Percentiles rank a stretch among this genome's conserved stretches.
Evolutionary conservation across 352 stramenopile species (phyloP).

Genomic region (Thraustotheca clavata): DNA sequence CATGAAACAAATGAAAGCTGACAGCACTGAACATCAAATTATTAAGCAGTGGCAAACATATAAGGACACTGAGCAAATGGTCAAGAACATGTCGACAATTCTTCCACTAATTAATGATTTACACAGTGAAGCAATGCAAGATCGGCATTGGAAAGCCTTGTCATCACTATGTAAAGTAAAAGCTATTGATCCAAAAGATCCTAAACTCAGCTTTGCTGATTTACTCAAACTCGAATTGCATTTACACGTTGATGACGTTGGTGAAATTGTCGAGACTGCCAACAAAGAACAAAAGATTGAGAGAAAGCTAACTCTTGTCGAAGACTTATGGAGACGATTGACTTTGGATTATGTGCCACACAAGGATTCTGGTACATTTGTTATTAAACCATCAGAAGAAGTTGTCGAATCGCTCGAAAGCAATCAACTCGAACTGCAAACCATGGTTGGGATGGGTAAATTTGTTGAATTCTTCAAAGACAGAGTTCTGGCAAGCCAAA

Average conservation of each 20-base stretch:
- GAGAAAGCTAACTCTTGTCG: conserved; percentile 85
- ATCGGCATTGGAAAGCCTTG: conserved; percentile 90
- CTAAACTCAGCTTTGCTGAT: conserved; percentile 77
- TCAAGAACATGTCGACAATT: conserved; percentile 83
- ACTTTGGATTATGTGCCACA: conserved; percentile 82
- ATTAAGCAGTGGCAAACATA: conserved; percentile 85
- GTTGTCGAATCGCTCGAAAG: conserved; percentile 79
- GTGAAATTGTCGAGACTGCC: conserved; percentile 80
- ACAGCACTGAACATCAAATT: conserved; percentile 70
- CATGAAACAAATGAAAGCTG: conserved; percentile 81
- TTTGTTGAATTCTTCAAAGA: conserved; percentile 89
- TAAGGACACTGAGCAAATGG: conserved; percentile 78
- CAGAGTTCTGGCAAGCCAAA: conserved; percentile 63
- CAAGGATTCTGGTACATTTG: conserved; percentile 79
- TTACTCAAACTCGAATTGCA: conserved; percentile 78
- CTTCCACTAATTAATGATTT: conserved; percentile 91
- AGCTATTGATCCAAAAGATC: conserved; percentile 72
- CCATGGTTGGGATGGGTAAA: conserved; percentile 87
- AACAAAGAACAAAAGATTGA: conserved; percentile 88
- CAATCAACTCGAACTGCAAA: conserved; percentile 82
- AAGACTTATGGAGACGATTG: conserved; percentile 72
- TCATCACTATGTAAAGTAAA: conserved; percentile 82
- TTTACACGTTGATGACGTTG: conserved; percentile 74
- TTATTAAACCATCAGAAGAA: conserved; percentile 80
- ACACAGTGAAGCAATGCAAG: conserved; percentile 91